Evolutionary conservation across 352 stramenopile species (phyloP), one percentile per base, ranked within the genome.

Genomic region (Pythium angustatum): DNA sequence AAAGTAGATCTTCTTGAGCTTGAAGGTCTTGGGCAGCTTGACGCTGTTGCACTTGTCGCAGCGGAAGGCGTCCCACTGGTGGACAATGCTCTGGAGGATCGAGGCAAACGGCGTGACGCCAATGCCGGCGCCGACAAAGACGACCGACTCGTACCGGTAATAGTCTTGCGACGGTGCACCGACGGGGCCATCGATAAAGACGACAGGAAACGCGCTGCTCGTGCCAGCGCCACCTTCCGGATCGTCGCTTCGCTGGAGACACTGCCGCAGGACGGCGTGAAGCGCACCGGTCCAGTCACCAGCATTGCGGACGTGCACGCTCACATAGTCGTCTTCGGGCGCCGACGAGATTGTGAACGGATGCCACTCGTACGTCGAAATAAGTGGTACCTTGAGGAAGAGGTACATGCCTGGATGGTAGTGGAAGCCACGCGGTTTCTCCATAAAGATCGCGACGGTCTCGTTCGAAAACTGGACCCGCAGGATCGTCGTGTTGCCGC

Each of bases 261-360:
- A 53, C 15, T 53, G 26, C 3, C 27, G 47, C 22, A 53, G 22
- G 21, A 19, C 12, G 7, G 6, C 36, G 56, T 89, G 78, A 2
- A 93, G 68, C 7, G 70, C 66, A 1, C 68, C 67, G 17, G 85
- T 91, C 85, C 83, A 94, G 45, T 90, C 85, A 2, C 83, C 81
- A 11, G 77, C 71, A 11, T 81, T 87, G 31, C 78, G 81, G 52
- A 95, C 84, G 66, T 90, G 83, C 9, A 95, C 62, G 51, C 78
- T 87, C 11, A 91, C 41, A 41, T 79, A 83, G 12, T 75, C 64
- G 61, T 96, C 84, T 51, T 87, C 70, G 1, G 88, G 88, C 1
- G 85, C 86, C 5, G 81, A 93, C 19, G 86, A 93, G 53, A 97
- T 83, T 27, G 84, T 96, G 66, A 96, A 97, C 38, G 89, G 88